phyloP scores from a whole-genome alignment of 2,329 filamentous ascomycete genomes.

The Claviceps paspali region DNA sequence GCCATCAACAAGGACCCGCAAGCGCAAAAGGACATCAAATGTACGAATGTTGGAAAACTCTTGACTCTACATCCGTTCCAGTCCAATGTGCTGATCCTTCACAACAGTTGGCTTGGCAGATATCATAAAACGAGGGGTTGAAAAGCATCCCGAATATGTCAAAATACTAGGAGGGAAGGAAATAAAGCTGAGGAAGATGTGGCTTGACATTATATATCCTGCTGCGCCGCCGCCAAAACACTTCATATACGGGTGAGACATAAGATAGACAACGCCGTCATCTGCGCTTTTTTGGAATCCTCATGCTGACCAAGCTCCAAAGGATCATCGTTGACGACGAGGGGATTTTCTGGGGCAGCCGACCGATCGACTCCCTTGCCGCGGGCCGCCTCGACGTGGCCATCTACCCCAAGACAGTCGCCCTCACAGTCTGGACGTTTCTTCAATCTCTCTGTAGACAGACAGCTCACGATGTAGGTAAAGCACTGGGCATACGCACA shows the following conservation, averaged over 20 bases:
- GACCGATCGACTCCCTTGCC: slow-evolving; percentile 31
- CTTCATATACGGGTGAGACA: slow-evolving; percentile 40
- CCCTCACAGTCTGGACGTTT: slow-evolving; percentile 36
- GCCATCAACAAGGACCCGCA: slow-evolving; percentile 39
- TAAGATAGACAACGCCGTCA: neutral
- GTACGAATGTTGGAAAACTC: slow-evolving; percentile 17
- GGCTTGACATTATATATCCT: slow-evolving; percentile 49
- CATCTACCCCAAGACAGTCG: slow-evolving; percentile 38
- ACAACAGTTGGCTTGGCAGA: slow-evolving; percentile 16
- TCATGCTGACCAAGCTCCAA: slow-evolving; percentile 3
- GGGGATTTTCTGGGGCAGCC: slow-evolving; percentile 29
- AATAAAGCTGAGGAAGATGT: slow-evolving; percentile 34
- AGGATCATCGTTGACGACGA: slow-evolving; percentile 37
- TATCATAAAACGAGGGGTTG: slow-evolving; percentile 22
- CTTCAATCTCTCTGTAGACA: slow-evolving; percentile 30
- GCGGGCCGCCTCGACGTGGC: slow-evolving; percentile 31
- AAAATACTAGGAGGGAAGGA: slow-evolving; percentile 28
- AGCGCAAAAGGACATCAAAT: slow-evolving; percentile 30
- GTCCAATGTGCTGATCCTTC: neutral
- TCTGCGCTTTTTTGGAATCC: neutral
- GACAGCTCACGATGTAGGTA: slow-evolving; percentile 27
- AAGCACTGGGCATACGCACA: slow-evolving; percentile 27
- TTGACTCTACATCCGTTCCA: neutral
- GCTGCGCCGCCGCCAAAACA: slow-evolving; percentile 42
- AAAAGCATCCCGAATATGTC: slow-evolving; percentile 26